A percentile compares a stretch with the other conserved stretches of the same genome.
These are phyloP conservation scores for Heterobasidion parviporum DNA, from an alignment of 1,284 basidiomycete species.

Conservation along the genomic window DNA sequence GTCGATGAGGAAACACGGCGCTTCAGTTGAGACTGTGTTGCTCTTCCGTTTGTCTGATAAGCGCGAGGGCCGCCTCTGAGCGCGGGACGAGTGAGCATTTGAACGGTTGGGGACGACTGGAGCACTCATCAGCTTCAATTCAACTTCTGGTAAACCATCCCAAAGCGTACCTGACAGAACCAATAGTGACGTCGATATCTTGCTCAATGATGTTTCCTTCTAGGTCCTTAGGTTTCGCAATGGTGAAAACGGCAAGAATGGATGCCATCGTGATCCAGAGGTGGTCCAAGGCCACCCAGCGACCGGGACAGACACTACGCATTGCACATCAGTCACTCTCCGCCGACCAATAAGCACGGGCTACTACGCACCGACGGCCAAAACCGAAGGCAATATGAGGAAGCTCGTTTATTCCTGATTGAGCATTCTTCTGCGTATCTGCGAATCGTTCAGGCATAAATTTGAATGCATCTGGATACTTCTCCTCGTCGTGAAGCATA, in stretches of 20 bases:
- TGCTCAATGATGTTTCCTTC: slow-evolving; percentile 33
- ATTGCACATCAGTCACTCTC: not conserved
- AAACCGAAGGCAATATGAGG: slow-evolving; percentile 24
- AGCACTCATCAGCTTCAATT: slow-evolving; percentile 18
- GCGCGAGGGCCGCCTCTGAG: not conserved
- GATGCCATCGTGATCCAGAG: slow-evolving; percentile 41
- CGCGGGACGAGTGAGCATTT: not conserved
- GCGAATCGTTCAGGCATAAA: slow-evolving; percentile 11
- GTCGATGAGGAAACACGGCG: too few relatives aligned
- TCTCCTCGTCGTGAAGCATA: not conserved
- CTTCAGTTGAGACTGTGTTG: too few relatives aligned
- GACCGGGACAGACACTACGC: slow-evolving; percentile 36
- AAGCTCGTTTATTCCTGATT: slow-evolving; percentile 17
- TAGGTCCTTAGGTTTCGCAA: slow-evolving; percentile 30
- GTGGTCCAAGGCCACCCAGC: slow-evolving; percentile 33
- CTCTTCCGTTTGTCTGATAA: not conserved
- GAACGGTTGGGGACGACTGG: not conserved
- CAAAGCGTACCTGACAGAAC: slow-evolving; percentile 29
- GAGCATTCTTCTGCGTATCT: slow-evolving; percentile 15
- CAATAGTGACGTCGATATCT: slow-evolving; percentile 30
- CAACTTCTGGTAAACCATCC: too few relatives aligned
- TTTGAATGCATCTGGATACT: slow-evolving; percentile 1
- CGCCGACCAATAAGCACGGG: not conserved
- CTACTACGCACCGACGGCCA: slow-evolving; percentile 25
- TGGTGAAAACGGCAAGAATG: slow-evolving; percentile 33